Percentiles rank a stretch among this genome's conserved stretches.
These are phyloP conservation scores for Cochliopodium minus DNA, from an alignment of 208 protist species.

Conservation along the genomic window DNA sequence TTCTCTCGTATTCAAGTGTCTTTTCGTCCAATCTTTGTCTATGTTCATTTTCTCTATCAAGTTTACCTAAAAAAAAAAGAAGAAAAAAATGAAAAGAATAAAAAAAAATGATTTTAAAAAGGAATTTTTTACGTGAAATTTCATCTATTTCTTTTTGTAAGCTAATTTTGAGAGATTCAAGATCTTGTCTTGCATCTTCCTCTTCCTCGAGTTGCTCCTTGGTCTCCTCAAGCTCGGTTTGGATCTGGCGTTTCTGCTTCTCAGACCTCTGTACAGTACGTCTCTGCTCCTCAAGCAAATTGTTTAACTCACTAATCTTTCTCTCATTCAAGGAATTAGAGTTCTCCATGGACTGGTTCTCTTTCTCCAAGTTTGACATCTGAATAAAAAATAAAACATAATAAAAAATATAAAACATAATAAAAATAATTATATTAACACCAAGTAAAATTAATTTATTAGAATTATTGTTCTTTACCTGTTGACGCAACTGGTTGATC, in stretches of 20 bases:
- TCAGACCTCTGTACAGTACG: not conserved
- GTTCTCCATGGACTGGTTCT: not conserved
- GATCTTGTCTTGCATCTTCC: not conserved
- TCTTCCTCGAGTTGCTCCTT: conserved; percentile 1
- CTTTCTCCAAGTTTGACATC: not conserved
- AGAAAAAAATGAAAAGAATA: too few species aligned
- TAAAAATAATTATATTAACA: not conserved
- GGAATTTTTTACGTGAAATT: too few species aligned
- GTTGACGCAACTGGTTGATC: not conserved
- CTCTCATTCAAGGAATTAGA: not conserved
- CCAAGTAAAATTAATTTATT: not conserved
- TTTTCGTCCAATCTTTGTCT: too few species aligned
- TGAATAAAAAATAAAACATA: not conserved
- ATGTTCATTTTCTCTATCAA: too few species aligned
- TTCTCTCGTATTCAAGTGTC: too few species aligned
- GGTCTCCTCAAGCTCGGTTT: not conserved
- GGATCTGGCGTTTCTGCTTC: not conserved
- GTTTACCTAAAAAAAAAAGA: too few species aligned
- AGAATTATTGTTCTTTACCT: not conserved
- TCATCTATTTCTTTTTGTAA: too few species aligned
- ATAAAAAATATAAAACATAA: not conserved
- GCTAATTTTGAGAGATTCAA: too few species aligned
- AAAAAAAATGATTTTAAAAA: too few species aligned
- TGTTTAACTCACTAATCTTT: not conserved
- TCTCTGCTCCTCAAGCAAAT: too few species aligned